These are phyloP conservation scores for Pseudogymnoascus sp. DNA, from an alignment of 2,329 filamentous ascomycete species.

Conservation along the genomic window DNA sequence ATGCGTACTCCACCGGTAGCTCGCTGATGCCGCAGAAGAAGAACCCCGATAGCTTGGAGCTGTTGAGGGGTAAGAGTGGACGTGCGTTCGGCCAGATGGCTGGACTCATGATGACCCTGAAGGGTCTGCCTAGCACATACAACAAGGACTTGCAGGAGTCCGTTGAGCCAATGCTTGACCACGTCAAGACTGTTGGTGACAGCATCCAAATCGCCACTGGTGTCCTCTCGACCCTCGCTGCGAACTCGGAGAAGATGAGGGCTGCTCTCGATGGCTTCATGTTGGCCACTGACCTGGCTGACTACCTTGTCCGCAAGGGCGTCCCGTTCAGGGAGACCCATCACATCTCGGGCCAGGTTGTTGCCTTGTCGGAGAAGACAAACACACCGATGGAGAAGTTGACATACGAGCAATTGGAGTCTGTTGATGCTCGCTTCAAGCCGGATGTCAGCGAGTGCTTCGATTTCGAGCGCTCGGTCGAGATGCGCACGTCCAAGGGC, in stretches of 20 bases:
- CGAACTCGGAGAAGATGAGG: conserved; percentile 68
- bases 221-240: conserved; percentile 65
- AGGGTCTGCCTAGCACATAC: conserved; percentile 73
- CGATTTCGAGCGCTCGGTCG: conserved; percentile 77
- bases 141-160: conserved; percentile 89
- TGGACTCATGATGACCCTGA: conserved; percentile 66
- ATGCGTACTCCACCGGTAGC: conserved; percentile 73
- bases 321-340: conserved; percentile 77
- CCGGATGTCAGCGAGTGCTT: conserved; percentile 66
- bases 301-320: conserved; percentile 58
- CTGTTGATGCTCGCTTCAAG: conserved; percentile 62
- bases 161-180: conserved; percentile 78
- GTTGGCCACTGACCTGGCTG: conserved; percentile 67
- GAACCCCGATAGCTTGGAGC: conserved; percentile 67
- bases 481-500: conserved; percentile 69
- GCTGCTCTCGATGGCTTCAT: conserved; percentile 76
- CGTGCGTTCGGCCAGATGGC: conserved; percentile 76
- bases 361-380: conserved; percentile 64
- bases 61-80: conserved; percentile 72
- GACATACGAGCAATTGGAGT: conserved; percentile 58
- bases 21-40: conserved; percentile 81
- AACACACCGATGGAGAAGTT: conserved; percentile 65
- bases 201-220: conserved; percentile 78
- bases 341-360: conserved; percentile 67
- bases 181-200: conserved; percentile 74